Evolutionary conservation across 2,329 filamentous ascomycete genomes (phyloP), one percentile per base, ranked within the genome.

Genomic region (Madurella mycetomatis): DNA sequence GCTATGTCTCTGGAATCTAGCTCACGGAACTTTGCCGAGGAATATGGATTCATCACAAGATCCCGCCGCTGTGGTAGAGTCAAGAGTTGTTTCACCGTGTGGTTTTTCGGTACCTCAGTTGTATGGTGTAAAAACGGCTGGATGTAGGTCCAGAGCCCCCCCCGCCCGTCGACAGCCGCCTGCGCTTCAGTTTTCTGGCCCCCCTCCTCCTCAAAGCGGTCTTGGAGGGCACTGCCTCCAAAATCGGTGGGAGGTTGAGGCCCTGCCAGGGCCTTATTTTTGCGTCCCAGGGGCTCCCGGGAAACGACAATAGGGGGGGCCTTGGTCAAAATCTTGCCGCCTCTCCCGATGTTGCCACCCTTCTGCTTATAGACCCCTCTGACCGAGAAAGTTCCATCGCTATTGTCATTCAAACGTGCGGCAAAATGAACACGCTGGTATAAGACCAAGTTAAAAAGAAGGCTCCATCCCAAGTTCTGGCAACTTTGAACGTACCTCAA

Each of bases 71-170:
- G 61, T 5, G 61, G 63, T 1, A 65, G 57, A 9, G 40, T 34
- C 8, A 69, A 34, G n/a, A 69, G 65, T 1, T 65, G 51, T 1
- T 37, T 49, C 5, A 67, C 54, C 41, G 60, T 63, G 16, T 53
- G 58, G 1, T n/a, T 55, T 1, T 43, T 8, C 0, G 62, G 63
- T 1, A 59, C 39, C 2, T 16, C 32, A 0, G 11, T 41, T 16
- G 48, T 52, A 9, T 49, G 32, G n/a, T 42, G 41, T 1, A 70
- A 56, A 34, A 60, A 54, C 0, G 64, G 62, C 18, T 45, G 32
- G 11, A 69, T 56, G 30, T 69, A 67, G 0, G 54, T 17, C 68
- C 68, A 70, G 41, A 64, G 49, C 2, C 34, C 59, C 11, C 49
- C 51, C 12, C 54, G 5, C 4, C 4, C 19, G 16, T 19, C 13